Evolutionary conservation across 352 stramenopile genomes (phyloP).

Genomic region (Elongisporangium prolatum): DNA sequence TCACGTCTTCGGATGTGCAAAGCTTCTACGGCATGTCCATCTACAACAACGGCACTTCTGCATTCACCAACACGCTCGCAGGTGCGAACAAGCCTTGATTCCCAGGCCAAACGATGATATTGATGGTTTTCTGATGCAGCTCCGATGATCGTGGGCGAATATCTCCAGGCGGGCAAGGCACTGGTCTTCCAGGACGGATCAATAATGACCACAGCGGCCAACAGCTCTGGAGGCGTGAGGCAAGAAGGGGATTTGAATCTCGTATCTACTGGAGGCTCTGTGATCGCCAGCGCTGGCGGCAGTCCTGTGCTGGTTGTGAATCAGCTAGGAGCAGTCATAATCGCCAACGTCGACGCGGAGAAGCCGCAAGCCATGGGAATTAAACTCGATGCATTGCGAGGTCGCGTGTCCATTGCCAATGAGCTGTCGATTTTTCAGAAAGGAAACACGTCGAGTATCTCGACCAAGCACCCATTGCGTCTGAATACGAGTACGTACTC

Average conservation of each 20-base stretch:
- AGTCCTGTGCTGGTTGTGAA: constrained; percentile 54
- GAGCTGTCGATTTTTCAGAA: constrained; percentile 38
- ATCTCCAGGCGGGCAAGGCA: constrained; percentile 52
- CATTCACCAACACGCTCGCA: constrained; percentile 61
- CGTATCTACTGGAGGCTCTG: constrained; percentile 56
- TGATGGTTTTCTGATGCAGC: constrained; percentile 20
- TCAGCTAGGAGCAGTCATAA: constrained; percentile 39
- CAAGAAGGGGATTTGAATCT: constrained; percentile 73
- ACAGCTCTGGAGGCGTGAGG: constrained; percentile 72
- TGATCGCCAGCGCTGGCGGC: constrained; percentile 57
- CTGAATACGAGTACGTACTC: constrained; percentile 40
- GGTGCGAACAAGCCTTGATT: constrained; percentile 20
- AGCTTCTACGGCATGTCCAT: constrained; percentile 69
- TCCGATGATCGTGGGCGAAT: constrained; percentile 57
- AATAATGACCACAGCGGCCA: constrained; percentile 76
- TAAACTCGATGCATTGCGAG: constrained; percentile 31
- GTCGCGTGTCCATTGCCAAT: constrained; percentile 31
- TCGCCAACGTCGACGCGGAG: constrained; percentile 43
- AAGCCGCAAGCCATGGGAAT: constrained; percentile 42
- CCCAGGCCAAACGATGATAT: neutral
- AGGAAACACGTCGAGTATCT: constrained; percentile 38
- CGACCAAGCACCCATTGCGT: constrained; percentile 27
- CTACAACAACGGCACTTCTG: constrained; percentile 56
- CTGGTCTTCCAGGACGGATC: constrained; percentile 74
- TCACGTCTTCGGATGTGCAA: constrained; percentile 43